phyloP scores from a whole-genome alignment of 176 grass and related monocot genomes.

The Tillandsia fasciculata region DNA sequence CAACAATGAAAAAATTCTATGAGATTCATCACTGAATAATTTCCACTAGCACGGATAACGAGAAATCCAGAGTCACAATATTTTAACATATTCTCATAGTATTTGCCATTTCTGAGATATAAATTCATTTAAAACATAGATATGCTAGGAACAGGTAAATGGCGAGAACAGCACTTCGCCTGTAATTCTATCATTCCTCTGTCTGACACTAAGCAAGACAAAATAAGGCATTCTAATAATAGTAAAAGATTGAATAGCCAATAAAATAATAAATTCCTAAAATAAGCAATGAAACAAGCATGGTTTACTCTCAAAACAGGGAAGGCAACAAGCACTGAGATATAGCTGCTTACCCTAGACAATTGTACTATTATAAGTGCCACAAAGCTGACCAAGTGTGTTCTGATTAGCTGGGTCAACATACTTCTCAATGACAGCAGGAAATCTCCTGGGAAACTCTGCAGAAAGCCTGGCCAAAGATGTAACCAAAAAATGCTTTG shows the following conservation, averaged over 20 bases:
- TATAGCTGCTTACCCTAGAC: slow-evolving; percentile 60
- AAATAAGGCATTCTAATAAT: neutral
- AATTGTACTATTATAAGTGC: slow-evolving; percentile 63
- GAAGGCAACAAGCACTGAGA: neutral
- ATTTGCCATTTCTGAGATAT: too few species aligned
- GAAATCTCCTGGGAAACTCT: slow-evolving; percentile 68
- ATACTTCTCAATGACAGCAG: slow-evolving; percentile 59
- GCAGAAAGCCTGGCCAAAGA: slow-evolving; percentile 59
- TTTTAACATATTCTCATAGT: too few species aligned
- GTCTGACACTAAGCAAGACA: neutral
- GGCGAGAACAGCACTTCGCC: too few species aligned
- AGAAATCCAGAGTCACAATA: too few species aligned
- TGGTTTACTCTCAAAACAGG: neutral
- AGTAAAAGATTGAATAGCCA: neutral
- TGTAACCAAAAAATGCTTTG: slow-evolving; percentile 73
- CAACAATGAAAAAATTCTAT: too few species aligned
- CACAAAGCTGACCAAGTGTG: slow-evolving; percentile 67
- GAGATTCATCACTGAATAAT: too few species aligned
- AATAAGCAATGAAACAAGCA: neutral
- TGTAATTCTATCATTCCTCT: neutral
- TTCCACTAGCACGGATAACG: too few species aligned
- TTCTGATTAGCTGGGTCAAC: slow-evolving; percentile 68
- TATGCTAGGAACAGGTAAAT: too few species aligned
- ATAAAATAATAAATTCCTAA: neutral
- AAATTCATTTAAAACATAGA: too few species aligned